Base-by-base conservation (phyloP, 2,329 filamentous ascomycete species). In the Stemphylium beticola region DNA sequence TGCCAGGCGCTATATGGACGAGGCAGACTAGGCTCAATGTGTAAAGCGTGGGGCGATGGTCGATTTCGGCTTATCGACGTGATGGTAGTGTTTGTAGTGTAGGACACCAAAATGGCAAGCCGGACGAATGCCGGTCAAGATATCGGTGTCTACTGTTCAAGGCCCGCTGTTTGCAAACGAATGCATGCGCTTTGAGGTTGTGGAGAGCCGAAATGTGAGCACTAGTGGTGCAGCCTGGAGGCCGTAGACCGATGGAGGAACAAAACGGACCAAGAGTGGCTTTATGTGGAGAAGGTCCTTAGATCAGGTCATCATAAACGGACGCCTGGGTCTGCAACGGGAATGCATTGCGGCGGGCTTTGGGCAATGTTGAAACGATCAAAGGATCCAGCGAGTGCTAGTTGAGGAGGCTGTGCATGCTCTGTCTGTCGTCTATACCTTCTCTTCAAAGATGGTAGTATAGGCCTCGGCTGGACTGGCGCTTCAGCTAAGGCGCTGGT, bases 201-300 rank as follows among this genome's bases (percentile, higher is more conserved):
- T 47, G 47, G 51, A 47, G 38, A 55, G 51, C 42, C 47, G 43
- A 34, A 17, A 49, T 4, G 32, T 55, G 52, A 46, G 52, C 52
- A 46, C 40, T 55, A 51, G 29, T 7, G n/a, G 36, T 44, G 41
- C 15, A 34, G 24, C 34, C 31, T 32, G 22, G 37, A 40, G 15
- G 38, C 40, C 29, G 26, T 39, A 40, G 46, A 50, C 39, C 9
- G 29, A 26, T 38, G 8, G 14, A 33, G 38, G 40, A 44, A 18
- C 20, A 26, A 14, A 39, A 18, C 11, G 40, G 24, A 18, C 22
- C 37, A 17, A 20, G n/a, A 31, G 32, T 34, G 31, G 12, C 32
- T 53, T 20, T 8, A 41, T 50, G 46, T 24, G 40, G 34, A 39
- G 18, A 32, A 4, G n/a, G 8, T 31, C 24, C n/a, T 22, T 31